These are phyloP conservation scores for Globisporangium paddicum DNA, from an alignment of 352 stramenopile species.

Conservation along the genomic window DNA sequence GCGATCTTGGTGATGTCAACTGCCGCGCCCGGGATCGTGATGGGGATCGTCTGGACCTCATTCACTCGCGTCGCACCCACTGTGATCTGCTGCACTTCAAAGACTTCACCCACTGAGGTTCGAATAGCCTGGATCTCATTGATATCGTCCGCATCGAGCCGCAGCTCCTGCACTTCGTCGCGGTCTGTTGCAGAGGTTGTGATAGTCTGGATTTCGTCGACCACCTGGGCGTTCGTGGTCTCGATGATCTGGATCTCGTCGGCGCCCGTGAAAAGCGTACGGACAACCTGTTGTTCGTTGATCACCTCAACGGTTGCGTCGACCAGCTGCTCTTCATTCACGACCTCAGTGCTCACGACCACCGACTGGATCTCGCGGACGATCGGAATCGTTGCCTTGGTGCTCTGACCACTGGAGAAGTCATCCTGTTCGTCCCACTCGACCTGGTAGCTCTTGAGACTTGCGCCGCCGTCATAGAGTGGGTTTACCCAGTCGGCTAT, in stretches of 20 bases:
- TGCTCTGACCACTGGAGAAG: constrained; percentile 67
- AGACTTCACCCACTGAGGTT: constrained; percentile 58
- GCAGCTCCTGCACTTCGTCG: constrained; percentile 89
- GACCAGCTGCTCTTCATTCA: constrained; percentile 93
- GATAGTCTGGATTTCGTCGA: constrained; percentile 91
- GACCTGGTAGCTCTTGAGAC: constrained; percentile 64
- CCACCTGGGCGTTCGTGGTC: constrained; percentile 57
- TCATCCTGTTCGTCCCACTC: constrained; percentile 82
- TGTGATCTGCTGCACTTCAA: constrained; percentile 87
- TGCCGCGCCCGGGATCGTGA: constrained; percentile 70
- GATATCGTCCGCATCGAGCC: constrained; percentile 77
- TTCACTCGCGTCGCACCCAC: constrained; percentile 59
- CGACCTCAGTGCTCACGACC: constrained; percentile 66
- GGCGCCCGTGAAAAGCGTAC: constrained; percentile 75
- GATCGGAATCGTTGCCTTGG: constrained; percentile 71
- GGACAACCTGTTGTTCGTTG: constrained; percentile 96
- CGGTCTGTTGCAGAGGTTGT: constrained; percentile 89
- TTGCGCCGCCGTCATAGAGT: constrained; percentile 88
- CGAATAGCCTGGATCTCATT: constrained; percentile 92
- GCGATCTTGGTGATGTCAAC: constrained; percentile 40
- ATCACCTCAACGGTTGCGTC: constrained; percentile 91
- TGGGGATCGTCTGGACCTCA: constrained; percentile 84
- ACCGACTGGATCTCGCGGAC: constrained; percentile 91
- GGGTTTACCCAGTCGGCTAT: constrained; percentile 86
- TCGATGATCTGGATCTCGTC: constrained; percentile 89